Percentiles rank a stretch among this genome's conserved stretches.
phyloP scores from a whole-genome alignment of 106 monocot species.

The Apostasia ramifera region DNA sequence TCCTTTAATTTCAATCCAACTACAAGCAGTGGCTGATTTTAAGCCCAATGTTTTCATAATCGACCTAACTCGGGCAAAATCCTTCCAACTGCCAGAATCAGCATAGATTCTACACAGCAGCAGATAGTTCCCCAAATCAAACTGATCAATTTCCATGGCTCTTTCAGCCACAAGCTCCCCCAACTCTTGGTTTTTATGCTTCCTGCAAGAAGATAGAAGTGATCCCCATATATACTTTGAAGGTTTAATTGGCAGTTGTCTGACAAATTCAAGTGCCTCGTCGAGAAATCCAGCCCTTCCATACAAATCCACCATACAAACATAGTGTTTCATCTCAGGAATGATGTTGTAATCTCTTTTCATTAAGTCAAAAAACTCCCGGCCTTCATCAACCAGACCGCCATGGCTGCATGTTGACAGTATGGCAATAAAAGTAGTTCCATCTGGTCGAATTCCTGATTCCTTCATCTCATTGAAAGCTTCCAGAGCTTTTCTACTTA shows the following conservation, averaged over 20 bases:
- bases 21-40: slow-evolving; percentile 22
- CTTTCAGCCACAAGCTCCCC: slow-evolving; percentile 30
- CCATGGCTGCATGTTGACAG: slow-evolving; percentile 46
- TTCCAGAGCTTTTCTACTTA: slow-evolving; percentile 20
- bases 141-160: slow-evolving; percentile 27
- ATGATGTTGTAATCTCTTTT: slow-evolving; percentile 14
- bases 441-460: slow-evolving; percentile 32
- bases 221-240: slow-evolving; percentile 36
- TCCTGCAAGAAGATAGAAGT: slow-evolving; percentile 45
- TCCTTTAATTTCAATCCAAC: slow-evolving; percentile 42
- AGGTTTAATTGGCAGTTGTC: slow-evolving; percentile 25
- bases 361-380: slow-evolving; percentile 26
- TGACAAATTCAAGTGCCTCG: slow-evolving; percentile 29
- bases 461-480: slow-evolving; percentile 19
- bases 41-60: slow-evolving; percentile 32
- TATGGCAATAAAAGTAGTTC: slow-evolving; percentile 28
- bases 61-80: slow-evolving; percentile 27
- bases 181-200: slow-evolving; percentile 28
- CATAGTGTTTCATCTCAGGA: slow-evolving; percentile 37
- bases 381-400: slow-evolving; percentile 35
- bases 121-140: slow-evolving; percentile 31
- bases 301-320: slow-evolving; percentile 47
- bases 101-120: slow-evolving; percentile 30
- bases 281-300: slow-evolving; percentile 28
- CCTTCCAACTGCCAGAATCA: slow-evolving; percentile 23